Percentiles rank a stretch among this genome's conserved stretches.
Evolutionary conservation across 441 rosid genomes (phyloP).

Genomic region (Geranium incanum): DNA sequence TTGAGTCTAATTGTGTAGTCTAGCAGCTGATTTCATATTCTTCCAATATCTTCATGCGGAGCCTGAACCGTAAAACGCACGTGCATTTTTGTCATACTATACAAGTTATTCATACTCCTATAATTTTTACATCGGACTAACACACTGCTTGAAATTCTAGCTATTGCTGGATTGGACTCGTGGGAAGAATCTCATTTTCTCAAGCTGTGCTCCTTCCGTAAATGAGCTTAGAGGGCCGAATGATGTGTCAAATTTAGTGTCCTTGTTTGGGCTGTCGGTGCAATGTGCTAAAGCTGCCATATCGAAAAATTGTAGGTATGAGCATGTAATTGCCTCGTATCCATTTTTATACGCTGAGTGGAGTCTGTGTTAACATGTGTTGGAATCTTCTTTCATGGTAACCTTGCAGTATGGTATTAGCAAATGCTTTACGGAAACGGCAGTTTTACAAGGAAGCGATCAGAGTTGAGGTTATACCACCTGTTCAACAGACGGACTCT

Average conservation of each 20-base stretch:
- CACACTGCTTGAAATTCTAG: constrained; percentile 31
- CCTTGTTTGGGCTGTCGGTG: constrained; percentile 60
- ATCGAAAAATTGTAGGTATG: constrained; percentile 79
- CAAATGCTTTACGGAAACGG: constrained; percentile 57
- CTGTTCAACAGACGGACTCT: constrained; percentile 30
- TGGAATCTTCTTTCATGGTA: constrained; percentile 13
- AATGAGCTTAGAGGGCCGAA: constrained; percentile 77
- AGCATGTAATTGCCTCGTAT: constrained; percentile 11
- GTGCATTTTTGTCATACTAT: neutral
- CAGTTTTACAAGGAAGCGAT: constrained; percentile 69
- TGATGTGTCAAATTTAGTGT: constrained; percentile 67
- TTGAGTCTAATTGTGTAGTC: neutral
- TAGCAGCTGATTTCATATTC: neutral
- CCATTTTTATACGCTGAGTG: constrained; percentile 5
- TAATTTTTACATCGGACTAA: constrained; percentile 3
- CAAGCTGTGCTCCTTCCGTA: constrained; percentile 70
- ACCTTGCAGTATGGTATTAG: constrained; percentile 49
- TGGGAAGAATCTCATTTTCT: constrained; percentile 60
- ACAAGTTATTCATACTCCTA: neutral
- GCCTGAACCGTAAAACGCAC: neutral
- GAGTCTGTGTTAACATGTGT: constrained; percentile 12
- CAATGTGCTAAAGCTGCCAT: constrained; percentile 69
- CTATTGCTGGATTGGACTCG: constrained; percentile 78
- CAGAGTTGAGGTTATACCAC: constrained; percentile 47
- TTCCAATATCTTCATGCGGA: neutral